Conservation (phyloP, 164 flowering plant genomes). For the Aristolochia contorta region DNA sequence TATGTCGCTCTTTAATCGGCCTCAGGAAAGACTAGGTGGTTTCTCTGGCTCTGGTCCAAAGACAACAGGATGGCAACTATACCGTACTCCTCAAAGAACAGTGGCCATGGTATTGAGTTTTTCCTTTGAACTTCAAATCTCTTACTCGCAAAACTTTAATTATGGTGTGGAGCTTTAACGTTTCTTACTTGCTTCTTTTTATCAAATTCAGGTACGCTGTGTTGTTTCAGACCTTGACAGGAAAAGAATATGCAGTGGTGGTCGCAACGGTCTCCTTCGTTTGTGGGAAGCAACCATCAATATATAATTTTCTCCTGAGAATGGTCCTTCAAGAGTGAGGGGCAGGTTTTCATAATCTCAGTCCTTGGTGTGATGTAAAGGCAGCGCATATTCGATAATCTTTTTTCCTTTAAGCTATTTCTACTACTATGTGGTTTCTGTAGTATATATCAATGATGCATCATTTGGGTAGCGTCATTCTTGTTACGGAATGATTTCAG, state of each 20-base stretch:
- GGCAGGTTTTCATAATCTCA: not conserved
- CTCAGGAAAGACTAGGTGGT: conserved; percentile 88
- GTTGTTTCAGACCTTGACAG: conserved; percentile 89
- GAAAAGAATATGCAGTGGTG: conserved; percentile 96
- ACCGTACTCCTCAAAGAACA: conserved; percentile 85
- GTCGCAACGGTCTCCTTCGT: conserved; percentile 88
- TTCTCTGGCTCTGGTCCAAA: conserved; percentile 60
- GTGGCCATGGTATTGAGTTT: conserved; percentile 58
- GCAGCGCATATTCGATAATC: not conserved
- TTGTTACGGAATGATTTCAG: too few species aligned
- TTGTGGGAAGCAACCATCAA: conserved; percentile 98
- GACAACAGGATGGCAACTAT: conserved; percentile 90
- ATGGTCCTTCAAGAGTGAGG: not conserved
- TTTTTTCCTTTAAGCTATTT: not conserved
- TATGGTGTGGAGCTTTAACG: not conserved
- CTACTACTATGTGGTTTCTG: not conserved
- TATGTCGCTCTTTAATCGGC: conserved; percentile 95
- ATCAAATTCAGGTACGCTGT: conserved; percentile 67
- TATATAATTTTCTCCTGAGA: conserved; percentile 24
- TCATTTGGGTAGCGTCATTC: too few species aligned
- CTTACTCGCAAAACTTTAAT: not conserved
- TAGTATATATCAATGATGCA: not conserved
- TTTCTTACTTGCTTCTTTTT: not conserved
- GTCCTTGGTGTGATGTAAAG: not conserved
- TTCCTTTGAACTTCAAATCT: too few species aligned